Base-by-base conservation (phyloP, 805 yeast genomes). In the Kuraishia ogatae region DNA sequence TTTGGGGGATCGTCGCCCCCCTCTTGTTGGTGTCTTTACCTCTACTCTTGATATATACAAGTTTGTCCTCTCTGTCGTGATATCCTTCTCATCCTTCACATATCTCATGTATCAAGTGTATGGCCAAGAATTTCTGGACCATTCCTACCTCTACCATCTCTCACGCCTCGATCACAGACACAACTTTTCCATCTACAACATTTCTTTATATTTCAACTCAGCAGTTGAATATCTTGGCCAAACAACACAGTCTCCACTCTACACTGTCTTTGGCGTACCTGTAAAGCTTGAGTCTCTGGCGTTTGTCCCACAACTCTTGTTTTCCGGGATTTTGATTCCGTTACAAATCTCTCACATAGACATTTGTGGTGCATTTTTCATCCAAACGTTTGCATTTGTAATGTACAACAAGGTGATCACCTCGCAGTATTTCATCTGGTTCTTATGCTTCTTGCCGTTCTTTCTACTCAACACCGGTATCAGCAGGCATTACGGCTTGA, bases 351-450 rank as follows among this genome's bases (percentile, higher is more conserved):
- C 60, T 20, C 54, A 52, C 76, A 64, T 63, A 13, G 75, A 77
- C 52, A 60, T 84, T 5, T 65, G 78, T 21, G 73, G 78, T 51
- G 76, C 86, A 2, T 64, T 87, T 58, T 92, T 93, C 58, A 72
- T 91, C 13, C 94, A 88, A 66, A 87, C 96, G 0, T 79, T 86
- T 62, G 75, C 83, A n/a, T 88, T 87, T 69, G 91, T 87, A 19
- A 74, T 89, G 1, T 87, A 80, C 69, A 87, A 87, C 71, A 87
- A 87, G 69, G 94, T 87, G 22, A 84, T 90, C 63, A 94, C 99
- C 0, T 89, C 97, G 1, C 99, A 94, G 71, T 94, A 94, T 70
- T 94, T 94, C 69, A 82, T 93, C 58, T 94, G 99, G 99, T 94
- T 87, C 64, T 71, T 94, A 61, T 87, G 91, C 15, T 82, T 92